Evolutionary conservation across 768 basidiomycete species (phyloP).

Genomic region (Exidia glandulosa): DNA sequence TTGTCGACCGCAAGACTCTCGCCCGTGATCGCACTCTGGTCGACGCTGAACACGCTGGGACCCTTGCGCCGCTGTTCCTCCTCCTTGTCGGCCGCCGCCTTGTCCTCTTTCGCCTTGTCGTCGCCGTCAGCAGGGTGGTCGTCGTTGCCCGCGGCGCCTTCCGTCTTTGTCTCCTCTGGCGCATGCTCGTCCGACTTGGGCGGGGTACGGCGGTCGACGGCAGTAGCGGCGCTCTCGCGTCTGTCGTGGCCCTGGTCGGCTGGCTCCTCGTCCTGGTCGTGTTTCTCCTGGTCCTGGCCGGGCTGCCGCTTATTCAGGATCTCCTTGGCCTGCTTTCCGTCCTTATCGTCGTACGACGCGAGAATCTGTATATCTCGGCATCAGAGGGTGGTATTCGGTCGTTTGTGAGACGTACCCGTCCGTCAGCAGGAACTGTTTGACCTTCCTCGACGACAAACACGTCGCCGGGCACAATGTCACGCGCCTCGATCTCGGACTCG

Average conservation of each 20-base stretch:
- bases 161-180: not conserved
- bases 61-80: conserved; percentile 26
- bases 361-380: conserved; percentile 21
- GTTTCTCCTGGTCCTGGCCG: not conserved
- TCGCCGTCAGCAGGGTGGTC: conserved; percentile 6
- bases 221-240: not conserved
- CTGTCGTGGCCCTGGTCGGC: not conserved
- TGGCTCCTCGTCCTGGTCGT: not conserved
- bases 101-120: conserved; percentile 8
- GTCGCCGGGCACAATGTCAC: conserved; percentile 35
- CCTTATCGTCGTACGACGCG: conserved; percentile 29
- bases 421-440: conserved; percentile 34
- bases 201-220: not conserved
- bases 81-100: conserved; percentile 16
- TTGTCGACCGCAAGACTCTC: conserved; percentile 39
- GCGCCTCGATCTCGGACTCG: conserved; percentile 31
- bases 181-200: not conserved
- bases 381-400: not conserved
- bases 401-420: conserved; percentile 15
- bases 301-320: conserved; percentile 16
- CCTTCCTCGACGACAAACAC: conserved; percentile 34
- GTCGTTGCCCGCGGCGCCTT: not conserved
- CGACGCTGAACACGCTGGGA: conserved; percentile 29
- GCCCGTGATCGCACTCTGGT: conserved; percentile 37
- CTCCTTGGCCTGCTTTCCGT: conserved; percentile 17